Evolutionary conservation across 148 eudicot species (phyloP), one percentile per base, ranked within the genome.

Genomic region (Persicaria maculosa): DNA sequence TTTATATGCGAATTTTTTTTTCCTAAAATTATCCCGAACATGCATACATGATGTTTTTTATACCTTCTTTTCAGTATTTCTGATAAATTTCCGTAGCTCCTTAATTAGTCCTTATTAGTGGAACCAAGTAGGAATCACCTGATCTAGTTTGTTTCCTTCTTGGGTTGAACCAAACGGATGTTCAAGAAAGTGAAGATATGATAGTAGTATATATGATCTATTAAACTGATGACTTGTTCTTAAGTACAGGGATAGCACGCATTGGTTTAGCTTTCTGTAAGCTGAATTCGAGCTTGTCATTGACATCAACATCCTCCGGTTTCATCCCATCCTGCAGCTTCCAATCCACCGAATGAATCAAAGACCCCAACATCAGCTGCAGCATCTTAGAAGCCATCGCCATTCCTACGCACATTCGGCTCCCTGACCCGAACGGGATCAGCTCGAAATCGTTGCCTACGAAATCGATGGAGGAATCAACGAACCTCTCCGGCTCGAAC

Each of bases 351-450:
- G 76, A 62, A 50, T 81, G 79, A 58, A 87, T 45, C 14, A 87
- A 73, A 4, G 88, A 78, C 6, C 86, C 91, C 43, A 87, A 50
- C 48, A 86, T 80, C 74, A n/a, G 44, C 25, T 73, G 59, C 1
- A 73, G 6, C 75, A 73, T 68, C 72, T 75, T 71, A 12, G 44
- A 59, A 4, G 77, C 91, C 36, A 87, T 74, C 0, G 88, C 84
- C 19, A 87, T 43, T 5, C 84, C 91, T 1, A 86, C 85, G 77
- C 91, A 87, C 75, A 85, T 85, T 47, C 91, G 64, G 2, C 88
- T 74, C 7, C 91, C 91, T 0, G 91, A 80, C 10, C 91, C 91
- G 45, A 88, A 88, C 12, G 91, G 91, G 16, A 88, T 75, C 73
- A 80, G 80, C 83, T 85, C 87, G 53, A 83, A 88, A 58, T 88